phyloP scores from a whole-genome alignment of 176 grass and related monocot genomes.

The maize (Zea mays) region Zm-B73-REFERENCE-NAM-5.0 NC_050099.1:67979001-67979500 shows the following conservation, averaged over 20 bases:
- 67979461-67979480: conserved; percentile 67
- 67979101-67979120: conserved; percentile 88
- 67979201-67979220: conserved; percentile 20
- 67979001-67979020: conserved; percentile 27
- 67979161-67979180: conserved; percentile 70
- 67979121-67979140: conserved; percentile 82
- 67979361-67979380: conserved; percentile 56
- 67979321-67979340: conserved; percentile 67
- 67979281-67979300: conserved; percentile 59
- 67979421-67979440: conserved; percentile 83
- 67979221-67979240: not conserved
- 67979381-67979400: conserved; percentile 77
- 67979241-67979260: conserved; percentile 2
- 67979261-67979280: conserved; percentile 49
- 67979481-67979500: conserved; percentile 67
- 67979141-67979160: conserved; percentile 83
- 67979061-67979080: conserved; percentile 79
- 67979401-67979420: conserved; percentile 87
- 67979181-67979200: conserved; percentile 59
- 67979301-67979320: conserved; percentile 72
- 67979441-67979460: conserved; percentile 74
- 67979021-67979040: not conserved
- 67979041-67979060: conserved; percentile 55
- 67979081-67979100: conserved; percentile 75
- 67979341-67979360: conserved; percentile 50